Evolutionary conservation across 306 rosid genomes (phyloP).

Genomic region (Mucuna pruriens): DNA sequence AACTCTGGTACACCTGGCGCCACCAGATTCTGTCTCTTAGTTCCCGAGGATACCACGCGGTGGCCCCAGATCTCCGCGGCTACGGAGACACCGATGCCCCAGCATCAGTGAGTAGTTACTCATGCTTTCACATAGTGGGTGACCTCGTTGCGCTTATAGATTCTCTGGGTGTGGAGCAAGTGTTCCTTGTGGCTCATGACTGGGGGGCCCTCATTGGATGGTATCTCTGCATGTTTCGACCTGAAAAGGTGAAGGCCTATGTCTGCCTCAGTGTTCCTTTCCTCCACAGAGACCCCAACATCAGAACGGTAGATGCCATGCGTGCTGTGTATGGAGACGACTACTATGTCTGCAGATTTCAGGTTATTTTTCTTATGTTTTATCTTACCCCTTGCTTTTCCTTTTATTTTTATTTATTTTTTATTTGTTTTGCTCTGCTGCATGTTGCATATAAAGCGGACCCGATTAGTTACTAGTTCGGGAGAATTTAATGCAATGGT

Average conservation of each 20-base stretch:
- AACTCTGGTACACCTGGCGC: conserved; percentile 51
- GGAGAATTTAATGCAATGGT: no score
- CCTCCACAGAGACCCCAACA: neutral
- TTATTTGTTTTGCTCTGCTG: no score
- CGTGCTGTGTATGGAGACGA: conserved; percentile 42
- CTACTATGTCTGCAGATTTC: conserved; percentile 48
- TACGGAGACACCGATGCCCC: conserved; percentile 47
- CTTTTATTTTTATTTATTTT: no score
- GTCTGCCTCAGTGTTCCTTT: conserved; percentile 38
- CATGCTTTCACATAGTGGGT: conserved; percentile 28
- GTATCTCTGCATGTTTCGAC: conserved; percentile 47
- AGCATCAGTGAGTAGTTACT: neutral
- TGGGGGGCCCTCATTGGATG: conserved; percentile 44
- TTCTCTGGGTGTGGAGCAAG: conserved; percentile 12
- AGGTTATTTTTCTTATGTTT: conserved; percentile 26
- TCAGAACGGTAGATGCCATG: neutral
- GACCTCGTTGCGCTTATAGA: conserved; percentile 36
- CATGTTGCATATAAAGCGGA: no score
- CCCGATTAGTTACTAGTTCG: no score
- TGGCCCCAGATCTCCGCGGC: conserved; percentile 49
- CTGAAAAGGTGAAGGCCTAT: conserved; percentile 37
- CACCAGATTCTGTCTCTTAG: conserved; percentile 45
- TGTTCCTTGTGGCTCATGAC: conserved; percentile 50
- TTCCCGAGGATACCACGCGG: conserved; percentile 34
- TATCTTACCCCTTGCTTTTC: no score